phyloP scores from a whole-genome alignment of 805 yeast species.

The Wickerhamomyces mucosus region DNA sequence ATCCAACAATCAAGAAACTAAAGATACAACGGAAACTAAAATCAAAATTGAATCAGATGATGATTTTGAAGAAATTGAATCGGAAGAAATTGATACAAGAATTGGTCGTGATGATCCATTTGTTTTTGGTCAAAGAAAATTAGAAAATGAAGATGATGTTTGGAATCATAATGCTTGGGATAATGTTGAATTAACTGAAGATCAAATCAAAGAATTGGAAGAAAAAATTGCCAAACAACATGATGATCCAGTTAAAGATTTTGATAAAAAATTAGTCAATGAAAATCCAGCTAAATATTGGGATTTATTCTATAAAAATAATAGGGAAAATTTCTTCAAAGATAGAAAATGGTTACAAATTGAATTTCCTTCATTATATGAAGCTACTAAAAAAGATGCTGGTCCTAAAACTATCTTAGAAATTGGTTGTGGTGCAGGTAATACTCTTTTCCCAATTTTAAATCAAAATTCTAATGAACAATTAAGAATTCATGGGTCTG shows the following conservation, averaged over 20 bases:
- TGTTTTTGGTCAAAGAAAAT: conserved; percentile 79
- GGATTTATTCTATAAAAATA: conserved; percentile 89
- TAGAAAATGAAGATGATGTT: conserved; percentile 67
- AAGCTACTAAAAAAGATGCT: conserved; percentile 62
- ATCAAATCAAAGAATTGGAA: conserved; percentile 68
- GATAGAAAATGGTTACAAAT: conserved; percentile 94
- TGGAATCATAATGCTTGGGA: conserved; percentile 93
- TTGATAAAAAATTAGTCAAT: conserved; percentile 72
- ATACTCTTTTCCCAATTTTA: conserved; percentile 87
- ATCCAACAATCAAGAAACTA: not conserved
- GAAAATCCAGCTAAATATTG: conserved; percentile 86
- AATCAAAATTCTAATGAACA: conserved; percentile 75
- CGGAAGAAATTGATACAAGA: conserved; percentile 31
- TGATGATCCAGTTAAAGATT: conserved; percentile 78
- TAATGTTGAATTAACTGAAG: conserved; percentile 96
- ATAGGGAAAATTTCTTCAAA: conserved; percentile 89
- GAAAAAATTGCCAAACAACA: conserved; percentile 66
- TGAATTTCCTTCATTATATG: conserved; percentile 82
- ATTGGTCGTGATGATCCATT: conserved; percentile 85
- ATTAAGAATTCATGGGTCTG: conserved; percentile 73
- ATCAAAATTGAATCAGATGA: not conserved
- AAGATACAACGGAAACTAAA: not conserved
- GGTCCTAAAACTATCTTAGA: conserved; percentile 74
- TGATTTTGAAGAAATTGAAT: not conserved
- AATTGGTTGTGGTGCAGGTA: conserved; percentile 98